Percentiles rank a stretch among this genome's conserved stretches.
These are phyloP conservation scores for Biscogniauxia sp. DNA, from an alignment of 2,329 filamentous ascomycete species.

Conservation along the genomic window DNA sequence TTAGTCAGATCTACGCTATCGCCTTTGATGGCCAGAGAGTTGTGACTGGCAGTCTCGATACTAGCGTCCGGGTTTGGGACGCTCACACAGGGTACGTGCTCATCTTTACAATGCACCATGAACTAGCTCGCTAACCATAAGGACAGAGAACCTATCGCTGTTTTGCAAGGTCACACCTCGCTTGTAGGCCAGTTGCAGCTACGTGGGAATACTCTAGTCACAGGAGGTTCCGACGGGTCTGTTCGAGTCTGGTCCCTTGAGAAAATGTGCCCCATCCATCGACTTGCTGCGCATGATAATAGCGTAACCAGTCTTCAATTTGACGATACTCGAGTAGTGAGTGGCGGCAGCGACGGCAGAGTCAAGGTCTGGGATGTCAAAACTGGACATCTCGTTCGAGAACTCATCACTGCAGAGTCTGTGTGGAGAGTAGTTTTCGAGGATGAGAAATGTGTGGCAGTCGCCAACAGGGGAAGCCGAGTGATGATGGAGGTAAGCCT, in stretches of 20 bases:
- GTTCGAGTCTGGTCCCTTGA: slow-evolving; percentile 95
- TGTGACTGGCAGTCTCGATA: slow-evolving; percentile 93
- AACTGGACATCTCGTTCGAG: slow-evolving; percentile 84
- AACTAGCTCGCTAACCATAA: slow-evolving; percentile 27
- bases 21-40: slow-evolving; percentile 93
- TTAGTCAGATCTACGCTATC: slow-evolving; percentile 98
- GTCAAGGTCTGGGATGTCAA: slow-evolving; percentile 98
- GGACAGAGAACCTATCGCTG: slow-evolving; percentile 72
- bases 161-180: slow-evolving; percentile 94
- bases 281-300: slow-evolving; percentile 94
- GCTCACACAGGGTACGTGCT: slow-evolving; percentile 72
- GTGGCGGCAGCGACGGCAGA: slow-evolving; percentile 92
- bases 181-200: slow-evolving; percentile 96
- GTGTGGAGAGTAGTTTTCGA: slow-evolving; percentile 99
- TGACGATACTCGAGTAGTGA: slow-evolving; percentile 92
- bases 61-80: slow-evolving; percentile 96
- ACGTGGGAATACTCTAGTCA: slow-evolving; percentile 90
- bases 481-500: slow-evolving; percentile 98
- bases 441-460: slow-evolving; percentile 95
- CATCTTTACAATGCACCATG: not conserved
- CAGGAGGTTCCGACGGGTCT: slow-evolving; percentile 92
- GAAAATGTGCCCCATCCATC: slow-evolving; percentile 87
- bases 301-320: slow-evolving; percentile 97
- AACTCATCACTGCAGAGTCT: slow-evolving; percentile 87
- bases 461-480: slow-evolving; percentile 78